Evolutionary conservation across 331 rosid genomes (phyloP).

Genomic region (Malus hybrid): DNA sequence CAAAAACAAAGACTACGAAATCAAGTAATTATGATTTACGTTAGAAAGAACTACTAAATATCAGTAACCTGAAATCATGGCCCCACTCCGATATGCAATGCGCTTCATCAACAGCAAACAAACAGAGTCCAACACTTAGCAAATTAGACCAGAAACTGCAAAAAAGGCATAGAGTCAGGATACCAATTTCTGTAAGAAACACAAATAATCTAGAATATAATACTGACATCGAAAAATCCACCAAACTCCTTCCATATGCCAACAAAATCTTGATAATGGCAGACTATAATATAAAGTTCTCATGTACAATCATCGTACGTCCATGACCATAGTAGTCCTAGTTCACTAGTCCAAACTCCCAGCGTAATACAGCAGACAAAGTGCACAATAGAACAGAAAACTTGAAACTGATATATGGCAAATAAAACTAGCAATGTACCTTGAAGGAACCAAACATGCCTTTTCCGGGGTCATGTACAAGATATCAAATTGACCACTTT

Average conservation of each 20-base stretch:
- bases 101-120: slow-evolving; percentile 91
- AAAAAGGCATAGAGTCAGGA: slow-evolving; percentile 8
- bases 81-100: slow-evolving; percentile 99
- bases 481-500: slow-evolving; percentile 67
- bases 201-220: background rate
- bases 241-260: background rate
- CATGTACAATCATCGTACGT: background rate
- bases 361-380: background rate
- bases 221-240: background rate
- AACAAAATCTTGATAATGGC: background rate
- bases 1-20: background rate
- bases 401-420: background rate
- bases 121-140: slow-evolving; percentile 65
- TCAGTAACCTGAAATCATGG: slow-evolving; percentile 63
- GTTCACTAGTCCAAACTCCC: background rate
- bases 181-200: background rate
- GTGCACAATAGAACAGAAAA: background rate
- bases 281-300: background rate
- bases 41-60: background rate
- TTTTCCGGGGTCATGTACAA: slow-evolving; percentile 91
- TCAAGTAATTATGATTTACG: background rate
- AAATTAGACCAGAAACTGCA: slow-evolving; percentile 91
- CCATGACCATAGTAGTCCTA: background rate
- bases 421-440: slow-evolving; percentile 29
- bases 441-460: slow-evolving; percentile 62